phyloP scores from a whole-genome alignment of 495 filamentous ascomycete genomes.

The Rhypophila decipiens region DNA sequence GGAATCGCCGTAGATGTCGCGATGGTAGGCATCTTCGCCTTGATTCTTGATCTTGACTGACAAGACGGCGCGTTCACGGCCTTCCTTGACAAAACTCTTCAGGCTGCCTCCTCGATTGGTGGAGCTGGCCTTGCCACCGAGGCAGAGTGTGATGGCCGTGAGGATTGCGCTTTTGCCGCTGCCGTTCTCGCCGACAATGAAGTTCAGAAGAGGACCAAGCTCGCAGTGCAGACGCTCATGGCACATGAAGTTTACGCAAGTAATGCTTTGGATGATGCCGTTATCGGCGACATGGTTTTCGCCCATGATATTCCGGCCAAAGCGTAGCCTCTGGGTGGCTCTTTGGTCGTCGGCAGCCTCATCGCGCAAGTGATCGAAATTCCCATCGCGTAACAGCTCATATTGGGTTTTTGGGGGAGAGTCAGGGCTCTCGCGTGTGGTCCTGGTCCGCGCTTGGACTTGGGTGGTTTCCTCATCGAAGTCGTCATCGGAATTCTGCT shows the following conservation, averaged over 20 bases:
- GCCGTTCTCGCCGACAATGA: slow-evolving; percentile 94
- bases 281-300: slow-evolving; percentile 74
- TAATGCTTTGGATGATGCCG: slow-evolving; percentile 75
- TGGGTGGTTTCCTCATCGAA: neutral
- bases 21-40: slow-evolving; percentile 75
- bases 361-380: slow-evolving; percentile 46
- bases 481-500: slow-evolving; percentile 17
- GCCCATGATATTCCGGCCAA: slow-evolving; percentile 44
- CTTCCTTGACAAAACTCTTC: slow-evolving; percentile 89
- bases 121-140: slow-evolving; percentile 87
- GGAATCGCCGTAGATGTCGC: slow-evolving; percentile 73
- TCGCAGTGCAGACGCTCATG: slow-evolving; percentile 72
- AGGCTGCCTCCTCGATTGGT: slow-evolving; percentile 93
- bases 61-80: slow-evolving; percentile 51
- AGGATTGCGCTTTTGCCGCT: slow-evolving; percentile 98
- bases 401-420: slow-evolving; percentile 43
- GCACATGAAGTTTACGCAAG: slow-evolving; percentile 93
- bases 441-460: neutral
- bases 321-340: slow-evolving; percentile 64
- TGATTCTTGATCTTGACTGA: slow-evolving; percentile 85
- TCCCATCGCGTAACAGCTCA: slow-evolving; percentile 44
- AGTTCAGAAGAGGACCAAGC: slow-evolving; percentile 90
- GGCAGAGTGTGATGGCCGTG: slow-evolving; percentile 89
- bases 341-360: slow-evolving; percentile 56
- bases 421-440: slow-evolving; percentile 3